These are phyloP conservation scores for Echites panduratus DNA, from an alignment of 257 asterid species.

Conservation along the genomic window DNA sequence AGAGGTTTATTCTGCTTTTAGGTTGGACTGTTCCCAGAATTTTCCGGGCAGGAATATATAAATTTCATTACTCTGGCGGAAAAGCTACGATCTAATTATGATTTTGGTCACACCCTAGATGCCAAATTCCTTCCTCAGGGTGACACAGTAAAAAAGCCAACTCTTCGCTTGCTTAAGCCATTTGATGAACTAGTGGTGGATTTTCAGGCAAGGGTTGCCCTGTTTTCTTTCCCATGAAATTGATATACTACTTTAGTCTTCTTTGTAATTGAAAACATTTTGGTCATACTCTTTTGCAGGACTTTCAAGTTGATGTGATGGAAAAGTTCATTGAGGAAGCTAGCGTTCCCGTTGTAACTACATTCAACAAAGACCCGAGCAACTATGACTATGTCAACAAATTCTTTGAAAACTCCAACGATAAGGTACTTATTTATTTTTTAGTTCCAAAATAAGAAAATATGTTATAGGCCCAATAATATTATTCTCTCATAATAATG, in stretches of 20 bases:
- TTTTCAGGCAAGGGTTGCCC: slow-evolving; percentile 53
- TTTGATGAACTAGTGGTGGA: slow-evolving; percentile 71
- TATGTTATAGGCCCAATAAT: neutral
- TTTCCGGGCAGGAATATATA: slow-evolving; percentile 59
- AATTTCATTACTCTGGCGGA: slow-evolving; percentile 58
- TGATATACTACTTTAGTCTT: neutral
- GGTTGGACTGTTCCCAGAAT: slow-evolving; percentile 74
- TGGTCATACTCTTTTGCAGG: slow-evolving; percentile 36
- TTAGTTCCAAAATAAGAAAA: neutral
- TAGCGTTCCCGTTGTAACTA: slow-evolving; percentile 50
- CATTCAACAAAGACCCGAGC: slow-evolving; percentile 47
- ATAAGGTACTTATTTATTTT: slow-evolving; percentile 40
- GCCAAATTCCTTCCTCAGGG: slow-evolving; percentile 69
- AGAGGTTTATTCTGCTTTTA: slow-evolving; percentile 13
- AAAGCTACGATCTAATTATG: slow-evolving; percentile 66
- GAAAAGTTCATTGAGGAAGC: slow-evolving; percentile 56
- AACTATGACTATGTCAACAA: slow-evolving; percentile 49
- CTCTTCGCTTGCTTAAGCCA: slow-evolving; percentile 74
- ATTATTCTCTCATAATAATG: too few species aligned
- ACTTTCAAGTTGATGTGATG: slow-evolving; percentile 49
- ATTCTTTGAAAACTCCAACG: slow-evolving; percentile 42
- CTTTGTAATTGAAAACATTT: neutral
- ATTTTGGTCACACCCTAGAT: slow-evolving; percentile 62
- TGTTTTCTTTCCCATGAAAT: neutral
- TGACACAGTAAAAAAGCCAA: slow-evolving; percentile 56